Conservation (phyloP, 2,329 filamentous ascomycete genomes). For the Pseudocercospora musae region DNA sequence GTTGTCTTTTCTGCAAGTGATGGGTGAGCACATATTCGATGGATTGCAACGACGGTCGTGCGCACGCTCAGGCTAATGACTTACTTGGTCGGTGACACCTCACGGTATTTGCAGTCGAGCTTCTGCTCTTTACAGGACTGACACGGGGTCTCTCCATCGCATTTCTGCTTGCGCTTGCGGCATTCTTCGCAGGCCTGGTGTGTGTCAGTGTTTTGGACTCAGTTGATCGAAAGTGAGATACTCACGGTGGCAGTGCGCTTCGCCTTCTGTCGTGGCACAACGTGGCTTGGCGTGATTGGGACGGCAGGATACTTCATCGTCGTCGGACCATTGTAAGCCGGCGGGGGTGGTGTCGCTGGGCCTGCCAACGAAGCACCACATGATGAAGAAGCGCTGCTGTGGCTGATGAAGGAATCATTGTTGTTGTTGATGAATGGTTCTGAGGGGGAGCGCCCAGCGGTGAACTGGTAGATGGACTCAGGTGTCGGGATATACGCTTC, state of each 20-base stretch:
- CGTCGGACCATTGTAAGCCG: slow-evolving; percentile 6
- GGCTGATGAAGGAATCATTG: slow-evolving; percentile 18
- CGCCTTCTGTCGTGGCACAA: slow-evolving; percentile 24
- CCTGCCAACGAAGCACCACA: slow-evolving; percentile 21
- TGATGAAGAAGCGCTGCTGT: slow-evolving; percentile 19
- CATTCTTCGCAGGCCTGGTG: slow-evolving; percentile 27
- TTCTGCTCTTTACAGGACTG: slow-evolving; percentile 27
- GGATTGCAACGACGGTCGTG: not conserved
- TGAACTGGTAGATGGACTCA: slow-evolving; percentile 18
- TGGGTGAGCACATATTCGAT: not conserved
- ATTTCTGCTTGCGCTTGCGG: slow-evolving; percentile 26
- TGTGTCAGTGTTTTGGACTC: not conserved
- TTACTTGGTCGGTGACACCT: slow-evolving; percentile 25
- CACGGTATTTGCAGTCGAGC: slow-evolving; percentile 25
- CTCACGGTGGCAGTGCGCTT: slow-evolving; percentile 26
- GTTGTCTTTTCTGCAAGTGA: slow-evolving; percentile 21
- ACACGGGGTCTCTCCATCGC: slow-evolving; percentile 23
- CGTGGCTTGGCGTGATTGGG: slow-evolving; percentile 23
- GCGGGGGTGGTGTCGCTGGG: slow-evolving; percentile 19
- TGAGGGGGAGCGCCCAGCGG: slow-evolving; percentile 16
- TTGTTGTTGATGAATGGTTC: slow-evolving; percentile 18
- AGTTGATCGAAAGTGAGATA: not conserved
- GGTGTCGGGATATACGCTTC: slow-evolving; percentile 20
- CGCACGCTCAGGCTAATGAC: not conserved
- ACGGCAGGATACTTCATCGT: slow-evolving; percentile 22